Base-by-base conservation (phyloP, 2,329 filamentous ascomycete genomes). In the Cercospora sesami region DNA sequence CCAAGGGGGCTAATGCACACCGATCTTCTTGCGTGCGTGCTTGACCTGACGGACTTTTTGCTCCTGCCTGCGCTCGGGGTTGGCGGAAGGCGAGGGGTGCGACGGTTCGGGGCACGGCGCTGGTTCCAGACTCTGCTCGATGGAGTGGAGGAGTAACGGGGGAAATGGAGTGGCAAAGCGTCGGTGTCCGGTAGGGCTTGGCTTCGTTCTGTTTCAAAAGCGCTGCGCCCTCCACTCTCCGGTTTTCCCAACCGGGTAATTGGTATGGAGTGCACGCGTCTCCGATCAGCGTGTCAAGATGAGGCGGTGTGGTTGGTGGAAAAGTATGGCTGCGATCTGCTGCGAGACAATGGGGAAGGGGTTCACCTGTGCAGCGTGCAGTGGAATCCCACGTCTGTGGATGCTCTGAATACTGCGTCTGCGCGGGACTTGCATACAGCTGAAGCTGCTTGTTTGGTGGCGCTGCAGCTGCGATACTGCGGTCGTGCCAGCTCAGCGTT, bases 1-100 rank as follows among this genome's bases (percentile, higher is more conserved):
- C 69, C 69, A 70, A 70, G 69, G 51, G 64, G 64, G 36, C 58
- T 33, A 66, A 67, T 68, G 64, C 64, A 63, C 48, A 63, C 64
- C 66, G 28, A 42, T 57, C 65, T 67, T 42, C 61, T 66, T 61
- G 39, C 60, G 23, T 60, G 31, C 65, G 53, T 60, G 65, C 57
- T 65, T 64, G 60, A 45, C 39, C n/a, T 57, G 51, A 58, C 21
- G 16, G 42, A 33, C n/a, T 7, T 51, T 21, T n/a, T 30, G 23
- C 26, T 23, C 21, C 7, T 61, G 12, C 5, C 18, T 33, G 18
- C n/a, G 51, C 30, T 55, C 45, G 60, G 60, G n/a, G 18, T 12
- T 26, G 18, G 60, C 60, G 60, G 60, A 64, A 42, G 51, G 12
- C 62, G 62, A 55, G 53, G 23, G 23, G 53, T 30, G 53, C 53